Base-by-base conservation (phyloP, 768 basidiomycete species). In the Podaxis sp. region DNA sequence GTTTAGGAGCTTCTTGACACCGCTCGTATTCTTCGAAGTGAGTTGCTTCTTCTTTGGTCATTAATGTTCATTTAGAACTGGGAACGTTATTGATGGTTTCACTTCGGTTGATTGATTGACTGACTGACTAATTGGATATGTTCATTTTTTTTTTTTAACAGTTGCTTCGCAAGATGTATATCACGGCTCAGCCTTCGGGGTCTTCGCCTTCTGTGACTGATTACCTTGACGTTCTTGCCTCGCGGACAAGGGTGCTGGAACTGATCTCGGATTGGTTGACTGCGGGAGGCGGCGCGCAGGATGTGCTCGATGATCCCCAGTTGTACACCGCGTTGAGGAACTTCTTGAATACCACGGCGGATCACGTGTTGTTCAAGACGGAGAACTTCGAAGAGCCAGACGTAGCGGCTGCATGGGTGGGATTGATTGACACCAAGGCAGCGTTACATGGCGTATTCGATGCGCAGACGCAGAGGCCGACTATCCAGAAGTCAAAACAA, bases 21-120 rank as follows among this genome's bases (percentile, higher is more conserved):
- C 92, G 0, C 71, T 88, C 6, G 88, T 89, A 1, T 90, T 94
- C 66, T 93, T 94, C 69, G 91, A 93, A 85, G 92, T 91, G 66
- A 51, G 82, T 67, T 59, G 50, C 50, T 46, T 7, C 32, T 13
- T 53, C 21, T 13, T 53, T 18, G 46, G 50, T 36, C 25, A 21
- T 42, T 44, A 42, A 55, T 28, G 18, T 32, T 35, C 35, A 44
- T 44, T 44, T 44, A 6, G 42, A n/a, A 38, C n/a, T 38, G 23
- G 13, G 36, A 54, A 28, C 5, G 4, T 48, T 23, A 25, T 64
- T 16, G 32, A 32, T 32, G 32, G 32, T 32, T 32, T 32, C 32
- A 32, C 32, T 32, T 32, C 32, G 32, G 7, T 32, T 32, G 32
- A 32, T 32, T 32, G 32, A 32, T 32, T 59, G 23, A 25, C 52